Conservation (phyloP, 768 basidiomycete genomes). For the Cystobasidium onofrii region DNA sequence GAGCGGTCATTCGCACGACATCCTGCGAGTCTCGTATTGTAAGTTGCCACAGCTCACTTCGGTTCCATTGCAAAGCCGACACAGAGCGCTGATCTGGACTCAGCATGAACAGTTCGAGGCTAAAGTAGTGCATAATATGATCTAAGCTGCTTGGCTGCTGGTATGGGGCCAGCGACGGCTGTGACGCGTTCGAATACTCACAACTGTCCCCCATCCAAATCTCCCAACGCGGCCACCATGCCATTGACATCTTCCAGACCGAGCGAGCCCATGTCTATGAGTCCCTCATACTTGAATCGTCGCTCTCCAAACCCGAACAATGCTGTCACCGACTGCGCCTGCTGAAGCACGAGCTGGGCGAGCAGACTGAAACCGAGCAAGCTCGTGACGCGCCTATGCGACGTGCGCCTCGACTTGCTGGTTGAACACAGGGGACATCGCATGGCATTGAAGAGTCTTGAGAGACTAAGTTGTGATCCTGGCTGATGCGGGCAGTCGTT, state of each 20-base stretch:
- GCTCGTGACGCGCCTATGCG: neutral
- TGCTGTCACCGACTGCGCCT: slow-evolving; percentile 1
- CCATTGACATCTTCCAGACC: slow-evolving; percentile 62
- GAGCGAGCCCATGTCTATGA: slow-evolving; percentile 69
- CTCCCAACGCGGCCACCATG: slow-evolving; percentile 78
- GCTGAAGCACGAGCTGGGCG: neutral
- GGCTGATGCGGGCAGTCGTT: neutral
- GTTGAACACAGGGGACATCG: neutral
- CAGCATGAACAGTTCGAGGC: slow-evolving; percentile 72
- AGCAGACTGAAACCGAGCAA: neutral
- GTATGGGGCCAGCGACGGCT: neutral
- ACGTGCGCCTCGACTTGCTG: neutral
- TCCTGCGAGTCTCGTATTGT: slow-evolving; percentile 49
- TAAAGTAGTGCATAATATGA: slow-evolving; percentile 44
- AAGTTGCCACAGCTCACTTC: slow-evolving; percentile 51
- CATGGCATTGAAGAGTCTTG: neutral
- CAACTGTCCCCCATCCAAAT: slow-evolving; percentile 95
- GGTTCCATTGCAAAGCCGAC: slow-evolving; percentile 72
- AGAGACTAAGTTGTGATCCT: neutral
- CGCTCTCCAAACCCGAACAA: slow-evolving; percentile 43
- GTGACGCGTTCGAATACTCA: slow-evolving; percentile 49
- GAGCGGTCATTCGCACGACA: slow-evolving; percentile 49
- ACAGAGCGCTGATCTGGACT: slow-evolving; percentile 67
- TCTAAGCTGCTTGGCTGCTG: no score
- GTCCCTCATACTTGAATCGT: slow-evolving; percentile 69